Evolutionary conservation across 495 filamentous ascomycete genomes (phyloP).

Genomic region (Annulohypoxylon moriforme): DNA sequence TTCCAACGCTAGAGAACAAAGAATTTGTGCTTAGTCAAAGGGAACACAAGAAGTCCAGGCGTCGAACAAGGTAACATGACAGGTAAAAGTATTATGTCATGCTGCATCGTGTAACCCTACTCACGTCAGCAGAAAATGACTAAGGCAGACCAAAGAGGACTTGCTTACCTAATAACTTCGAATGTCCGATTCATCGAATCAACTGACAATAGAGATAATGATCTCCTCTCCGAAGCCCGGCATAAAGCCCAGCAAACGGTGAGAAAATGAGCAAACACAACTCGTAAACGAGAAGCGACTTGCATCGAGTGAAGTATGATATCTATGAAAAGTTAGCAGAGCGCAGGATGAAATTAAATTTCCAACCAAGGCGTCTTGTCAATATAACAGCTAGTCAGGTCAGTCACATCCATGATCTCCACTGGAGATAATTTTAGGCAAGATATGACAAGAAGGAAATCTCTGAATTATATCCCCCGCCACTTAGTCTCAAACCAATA

Average conservation of each 20-base stretch:
- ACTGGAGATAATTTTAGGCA: slow-evolving; percentile 32
- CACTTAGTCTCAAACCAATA: slow-evolving; percentile 42
- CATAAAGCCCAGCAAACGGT: slow-evolving; percentile 55
- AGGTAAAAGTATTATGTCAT: background rate
- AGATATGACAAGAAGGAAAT: slow-evolving; percentile 9
- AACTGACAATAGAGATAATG: no score
- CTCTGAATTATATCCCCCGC: slow-evolving; percentile 41
- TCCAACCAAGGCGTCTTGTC: background rate
- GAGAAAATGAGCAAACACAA: slow-evolving; percentile 54
- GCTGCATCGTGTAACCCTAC: background rate
- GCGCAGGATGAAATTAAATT: background rate
- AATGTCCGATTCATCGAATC: background rate
- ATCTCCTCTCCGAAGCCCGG: slow-evolving; percentile 56
- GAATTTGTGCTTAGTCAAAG: background rate
- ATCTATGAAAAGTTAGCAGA: slow-evolving; percentile 35
- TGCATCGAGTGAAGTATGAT: slow-evolving; percentile 1
- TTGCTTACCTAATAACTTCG: background rate
- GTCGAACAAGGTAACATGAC: background rate
- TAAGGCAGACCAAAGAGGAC: no score
- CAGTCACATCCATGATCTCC: slow-evolving; percentile 35
- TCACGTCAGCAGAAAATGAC: background rate
- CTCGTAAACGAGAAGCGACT: slow-evolving; percentile 8
- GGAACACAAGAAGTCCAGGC: background rate
- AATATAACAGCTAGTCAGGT: slow-evolving; percentile 9
- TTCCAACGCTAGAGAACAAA: background rate